phyloP scores from a whole-genome alignment of 2,329 filamentous ascomycete species.

The Penicillium brasilianum region DNA sequence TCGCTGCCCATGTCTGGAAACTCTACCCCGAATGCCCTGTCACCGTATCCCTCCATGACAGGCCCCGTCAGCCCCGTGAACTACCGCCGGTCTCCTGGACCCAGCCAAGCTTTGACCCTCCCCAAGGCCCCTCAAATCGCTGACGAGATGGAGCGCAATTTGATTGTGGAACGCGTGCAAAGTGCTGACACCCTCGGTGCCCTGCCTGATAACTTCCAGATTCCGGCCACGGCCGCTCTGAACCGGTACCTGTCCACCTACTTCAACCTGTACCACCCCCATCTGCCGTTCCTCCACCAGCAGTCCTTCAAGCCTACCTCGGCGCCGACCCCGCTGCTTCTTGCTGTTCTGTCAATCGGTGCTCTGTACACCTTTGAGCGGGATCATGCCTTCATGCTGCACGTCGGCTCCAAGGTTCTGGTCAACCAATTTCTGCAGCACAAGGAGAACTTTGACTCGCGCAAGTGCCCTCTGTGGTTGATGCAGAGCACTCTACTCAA shows the following conservation, averaged over 20 bases:
- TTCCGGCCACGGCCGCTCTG: constrained; percentile 78
- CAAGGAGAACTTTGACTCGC: constrained; percentile 97
- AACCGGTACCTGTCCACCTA: constrained; percentile 95
- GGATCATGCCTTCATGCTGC: constrained; percentile 94
- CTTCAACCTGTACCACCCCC: constrained; percentile 96
- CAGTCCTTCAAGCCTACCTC: constrained; percentile 83
- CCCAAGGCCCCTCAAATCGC: constrained; percentile 78
- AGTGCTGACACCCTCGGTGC: constrained; percentile 78
- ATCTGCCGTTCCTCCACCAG: constrained; percentile 93
- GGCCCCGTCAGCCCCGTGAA: constrained; percentile 71
- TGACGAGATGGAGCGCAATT: constrained; percentile 81
- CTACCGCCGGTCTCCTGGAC: constrained; percentile 71
- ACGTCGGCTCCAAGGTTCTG: constrained; percentile 95
- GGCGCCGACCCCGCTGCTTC: constrained; percentile 78
- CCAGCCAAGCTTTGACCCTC: constrained; percentile 66
- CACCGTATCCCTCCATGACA: constrained; percentile 71
- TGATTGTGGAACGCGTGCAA: constrained; percentile 85
- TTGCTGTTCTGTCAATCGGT: constrained; percentile 92
- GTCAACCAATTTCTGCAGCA: constrained; percentile 97
- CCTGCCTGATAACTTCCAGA: constrained; percentile 85
- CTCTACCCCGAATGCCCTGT: constrained; percentile 73
- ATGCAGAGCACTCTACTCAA: constrained; percentile 97
- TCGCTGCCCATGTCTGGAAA: constrained; percentile 71
- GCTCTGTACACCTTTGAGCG: constrained; percentile 97
- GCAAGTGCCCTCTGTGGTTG: constrained; percentile 96